Evolutionary conservation across 2,329 filamentous ascomycete species (phyloP), one percentile per base, ranked within the genome.

Genomic region (Fusarium goolgardi): DNA sequence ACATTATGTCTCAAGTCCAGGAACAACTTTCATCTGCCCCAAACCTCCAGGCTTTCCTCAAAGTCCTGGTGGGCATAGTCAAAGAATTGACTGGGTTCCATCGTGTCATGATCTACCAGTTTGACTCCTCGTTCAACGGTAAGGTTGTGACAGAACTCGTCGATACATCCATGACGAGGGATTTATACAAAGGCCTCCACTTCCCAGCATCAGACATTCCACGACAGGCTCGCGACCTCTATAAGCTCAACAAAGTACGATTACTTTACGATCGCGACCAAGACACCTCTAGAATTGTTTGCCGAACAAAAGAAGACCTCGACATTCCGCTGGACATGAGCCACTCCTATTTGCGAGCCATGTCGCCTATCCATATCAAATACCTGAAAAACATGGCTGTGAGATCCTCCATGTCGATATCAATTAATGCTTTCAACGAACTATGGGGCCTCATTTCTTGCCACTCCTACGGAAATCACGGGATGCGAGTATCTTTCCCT

Each of bases 351-450:
- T 85, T 97, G 3, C 88, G 94, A 55, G 93, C 94, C 65, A 97
- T 97, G 88, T 96, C 93, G 1, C 93, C 94, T 0, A 94, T 97
- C 41, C 93, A 96, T 74, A 78, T 97, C 55, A 96, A 96, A 74
- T 97, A 97, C 71, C 83, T 97, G 5, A 85, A 82, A 8, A 94
- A 97, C 75, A 97, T 97, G 94, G 90, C 90, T 10, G 93, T 97
- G 1, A 88, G 93, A n/a, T 93, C 93, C 0, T 97, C 93, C 67
- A 97, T 97, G 93, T 97, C 93, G 1, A 94, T 97, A 63, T 96
- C 93, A 2, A 92, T 97, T 74, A 96, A 93, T 67, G 92, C 92
- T 0, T 96, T 96, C 71, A 85, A 87, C 70, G 91, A 96, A 71
- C 80, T 97, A 0, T 97, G 94, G 94, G 94, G 94, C 0, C 81